Evolutionary conservation across 2,329 filamentous ascomycete genomes (phyloP), one percentile per base, ranked within the genome.

Genomic region (Pseudogymnoascus sp.): DNA sequence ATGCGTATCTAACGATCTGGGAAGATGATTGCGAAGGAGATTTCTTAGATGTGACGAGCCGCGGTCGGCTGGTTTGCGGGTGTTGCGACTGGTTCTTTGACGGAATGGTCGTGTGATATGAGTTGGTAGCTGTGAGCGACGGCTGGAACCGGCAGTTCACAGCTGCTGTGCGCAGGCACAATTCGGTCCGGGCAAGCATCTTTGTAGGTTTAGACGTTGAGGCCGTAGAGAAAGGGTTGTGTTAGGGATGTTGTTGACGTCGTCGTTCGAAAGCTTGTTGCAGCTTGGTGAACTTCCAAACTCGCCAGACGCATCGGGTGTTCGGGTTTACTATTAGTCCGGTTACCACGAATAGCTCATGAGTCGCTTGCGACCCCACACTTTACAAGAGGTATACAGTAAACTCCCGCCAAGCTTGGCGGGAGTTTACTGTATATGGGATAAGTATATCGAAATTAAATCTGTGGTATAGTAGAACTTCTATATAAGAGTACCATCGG

Each of bases 121-220:
- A 71, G 61, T 61, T 17, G 65, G 65, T 13, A 67, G 68, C 69
- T 68, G 69, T 68, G 50, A 73, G 65, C 11, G 68, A 66, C 2
- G 71, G 67, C 63, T 72, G 72, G 28, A 73, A 65, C 9, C 72
- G 68, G 61, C 71, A 72, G 68, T 71, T 65, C 33, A 72, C 66
- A 42, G 69, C 71, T 63, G 71, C 72, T 11, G 68, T 69, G 23
- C 72, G 70, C 15, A 74, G 64, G 35, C 66, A 70, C 11, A 71
- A 70, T 42, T 69, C 69, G 66, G 71, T 65, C 61, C 66, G 68
- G 33, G 59, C 59, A 42, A 61, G 59, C 59, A 61, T 61, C 26
- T 38, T 61, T 61, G 33, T 40, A 17, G 19, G 35, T 61, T 40
- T 61, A 42, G 59, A 40, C 19, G 33, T 61, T 40, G 33, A 61